These are phyloP conservation scores for Exserohilum rostratum DNA, from an alignment of 2,329 filamentous ascomycete genomes.

Conservation along the genomic window DNA sequence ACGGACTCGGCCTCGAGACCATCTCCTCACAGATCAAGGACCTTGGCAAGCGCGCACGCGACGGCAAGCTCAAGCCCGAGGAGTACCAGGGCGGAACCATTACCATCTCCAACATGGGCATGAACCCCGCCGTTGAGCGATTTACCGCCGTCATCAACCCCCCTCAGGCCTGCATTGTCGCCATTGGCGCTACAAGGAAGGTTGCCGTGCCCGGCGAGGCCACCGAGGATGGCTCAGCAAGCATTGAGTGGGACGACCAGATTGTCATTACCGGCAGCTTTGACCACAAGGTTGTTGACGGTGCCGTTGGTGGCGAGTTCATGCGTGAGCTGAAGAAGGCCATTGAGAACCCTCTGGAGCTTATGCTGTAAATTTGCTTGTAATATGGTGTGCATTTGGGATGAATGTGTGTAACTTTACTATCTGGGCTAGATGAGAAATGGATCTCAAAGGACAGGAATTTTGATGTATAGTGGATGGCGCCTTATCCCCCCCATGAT, in stretches of 20 bases:
- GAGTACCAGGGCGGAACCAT: conserved; percentile 99
- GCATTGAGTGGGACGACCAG: conserved; percentile 92
- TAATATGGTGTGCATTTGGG: conserved; percentile 17
- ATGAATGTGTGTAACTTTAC: conserved; percentile 31
- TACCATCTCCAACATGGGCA: conserved; percentile 99
- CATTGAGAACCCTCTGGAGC: conserved; percentile 93
- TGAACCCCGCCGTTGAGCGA: conserved; percentile 94
- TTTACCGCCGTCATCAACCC: conserved; percentile 99
- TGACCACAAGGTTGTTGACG: conserved; percentile 98
- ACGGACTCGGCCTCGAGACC: conserved; percentile 81
- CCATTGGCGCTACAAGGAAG: conserved; percentile 94
- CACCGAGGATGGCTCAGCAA: conserved; percentile 74
- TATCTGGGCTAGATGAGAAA: conserved; percentile 20
- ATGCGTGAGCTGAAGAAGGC: conserved; percentile 97
- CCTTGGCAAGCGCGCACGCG: conserved; percentile 92
- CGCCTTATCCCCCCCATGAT: conserved; percentile 24
- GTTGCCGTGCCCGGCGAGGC: conserved; percentile 84
- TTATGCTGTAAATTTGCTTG: conserved; percentile 71
- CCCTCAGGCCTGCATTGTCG: conserved; percentile 92
- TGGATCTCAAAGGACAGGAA: conserved; percentile 18
- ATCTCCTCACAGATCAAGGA: conserved; percentile 94
- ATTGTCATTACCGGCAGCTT: conserved; percentile 95
- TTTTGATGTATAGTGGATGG: conserved; percentile 42
- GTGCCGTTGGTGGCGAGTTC: conserved; percentile 95
- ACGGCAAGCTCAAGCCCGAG: conserved; percentile 98